Evolutionary conservation across 1,139 yeast species (phyloP).

Genomic region (Candida gigantensis): DNA sequence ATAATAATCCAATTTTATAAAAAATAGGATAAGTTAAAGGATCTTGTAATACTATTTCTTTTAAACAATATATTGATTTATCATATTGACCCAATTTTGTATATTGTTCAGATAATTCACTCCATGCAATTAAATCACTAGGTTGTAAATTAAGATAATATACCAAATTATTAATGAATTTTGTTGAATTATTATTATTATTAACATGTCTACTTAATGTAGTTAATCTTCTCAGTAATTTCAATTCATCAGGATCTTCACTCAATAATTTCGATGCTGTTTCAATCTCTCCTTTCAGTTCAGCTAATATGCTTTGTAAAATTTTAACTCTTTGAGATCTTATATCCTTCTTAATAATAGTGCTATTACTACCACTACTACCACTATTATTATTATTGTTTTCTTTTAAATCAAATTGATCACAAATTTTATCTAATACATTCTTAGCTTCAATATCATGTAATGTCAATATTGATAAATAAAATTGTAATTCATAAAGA

Average conservation of each 20-base stretch:
- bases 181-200: constrained; percentile 18
- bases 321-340: constrained; percentile 56
- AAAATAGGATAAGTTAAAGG: constrained; percentile 78
- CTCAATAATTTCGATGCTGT: constrained; percentile 41
- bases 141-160: constrained; percentile 61
- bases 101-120: constrained; percentile 70
- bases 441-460: constrained; percentile 72
- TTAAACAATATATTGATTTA: constrained; percentile 64
- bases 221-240: constrained; percentile 36
- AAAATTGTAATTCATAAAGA: constrained; percentile 71
- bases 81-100: constrained; percentile 60
- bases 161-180: constrained; percentile 52
- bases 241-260: constrained; percentile 35
- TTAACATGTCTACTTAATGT: constrained; percentile 29
- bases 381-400: constrained; percentile 12
- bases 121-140: constrained; percentile 74
- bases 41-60: constrained; percentile 65
- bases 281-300: constrained; percentile 48
- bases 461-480: constrained; percentile 61
- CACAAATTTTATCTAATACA: constrained; percentile 62
- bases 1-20: constrained; percentile 54
- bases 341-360: no score
- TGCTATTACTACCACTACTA: no score
- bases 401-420: constrained; percentile 55
- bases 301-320: constrained; percentile 58